A percentile compares a stretch with the other conserved stretches of the same genome.
These are phyloP conservation scores for Phytophthora constricta DNA, from an alignment of 352 stramenopile species.

Conservation along the genomic window DNA sequence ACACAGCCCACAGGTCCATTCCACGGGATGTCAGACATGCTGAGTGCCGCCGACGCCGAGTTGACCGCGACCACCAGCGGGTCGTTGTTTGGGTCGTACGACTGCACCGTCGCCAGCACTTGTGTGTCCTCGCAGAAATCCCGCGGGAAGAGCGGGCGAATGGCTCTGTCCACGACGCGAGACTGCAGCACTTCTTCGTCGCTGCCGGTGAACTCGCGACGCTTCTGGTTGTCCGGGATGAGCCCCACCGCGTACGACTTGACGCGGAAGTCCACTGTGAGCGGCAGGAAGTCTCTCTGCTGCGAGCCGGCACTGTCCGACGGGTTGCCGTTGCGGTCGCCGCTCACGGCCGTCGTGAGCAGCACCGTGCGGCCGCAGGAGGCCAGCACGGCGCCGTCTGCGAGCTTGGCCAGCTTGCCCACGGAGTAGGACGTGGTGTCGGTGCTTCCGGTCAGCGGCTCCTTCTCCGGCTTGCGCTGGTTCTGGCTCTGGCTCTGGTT, in stretches of 20 bases:
- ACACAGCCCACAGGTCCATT: constrained; percentile 90
- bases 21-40: constrained; percentile 90
- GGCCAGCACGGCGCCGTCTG: constrained; percentile 86
- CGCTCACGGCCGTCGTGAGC: constrained; percentile 86
- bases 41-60: constrained; percentile 86
- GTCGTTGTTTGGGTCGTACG: constrained; percentile 85
- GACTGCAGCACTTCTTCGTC: constrained; percentile 97
- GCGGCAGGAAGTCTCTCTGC: constrained; percentile 82
- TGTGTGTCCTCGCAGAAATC: constrained; percentile 97
- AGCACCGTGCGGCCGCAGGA: constrained; percentile 87
- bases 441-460: constrained; percentile 53
- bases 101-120: constrained; percentile 91
- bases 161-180: constrained; percentile 95
- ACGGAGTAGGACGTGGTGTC: constrained; percentile 67
- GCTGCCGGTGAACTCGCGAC: constrained; percentile 89
- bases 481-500: constrained; percentile 7
- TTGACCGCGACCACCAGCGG: constrained; percentile 91
- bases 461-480: constrained; percentile 27
- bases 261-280: constrained; percentile 95
- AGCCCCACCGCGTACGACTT: constrained; percentile 86
- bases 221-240: constrained; percentile 89
- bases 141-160: constrained; percentile 94
- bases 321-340: constrained; percentile 44
- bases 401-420: constrained; percentile 84
- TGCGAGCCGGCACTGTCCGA: constrained; percentile 15